These are phyloP conservation scores for Annulohypoxylon nitens DNA, from an alignment of 495 filamentous ascomycete genomes.

Conservation along the genomic window DNA sequence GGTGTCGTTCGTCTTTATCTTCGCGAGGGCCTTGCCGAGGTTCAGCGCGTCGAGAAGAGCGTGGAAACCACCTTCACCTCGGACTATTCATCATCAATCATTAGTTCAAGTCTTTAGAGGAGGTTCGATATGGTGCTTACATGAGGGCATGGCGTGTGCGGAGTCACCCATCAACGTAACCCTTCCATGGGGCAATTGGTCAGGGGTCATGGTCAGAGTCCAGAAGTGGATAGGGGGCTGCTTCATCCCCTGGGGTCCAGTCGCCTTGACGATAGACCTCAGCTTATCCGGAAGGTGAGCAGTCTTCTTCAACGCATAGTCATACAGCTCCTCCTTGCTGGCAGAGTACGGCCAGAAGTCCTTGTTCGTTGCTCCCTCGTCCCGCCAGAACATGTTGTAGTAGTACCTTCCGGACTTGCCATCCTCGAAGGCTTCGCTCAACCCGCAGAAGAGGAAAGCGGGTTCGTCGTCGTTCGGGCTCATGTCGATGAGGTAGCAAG, in stretches of 20 bases:
- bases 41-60: constrained; percentile 45
- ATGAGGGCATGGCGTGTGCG: constrained; percentile 70
- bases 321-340: constrained; percentile 41
- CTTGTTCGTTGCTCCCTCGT: constrained; percentile 38
- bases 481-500: constrained; percentile 37
- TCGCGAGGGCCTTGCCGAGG: constrained; percentile 28
- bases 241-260: constrained; percentile 38
- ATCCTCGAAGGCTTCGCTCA: constrained; percentile 41
- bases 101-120: not conserved
- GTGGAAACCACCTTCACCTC: constrained; percentile 44
- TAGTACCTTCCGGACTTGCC: constrained; percentile 45
- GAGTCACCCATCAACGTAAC: constrained; percentile 64
- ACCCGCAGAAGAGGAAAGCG: constrained; percentile 41
- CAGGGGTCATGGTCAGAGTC: constrained; percentile 38
- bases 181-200: constrained; percentile 52
- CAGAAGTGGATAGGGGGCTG: constrained; percentile 32
- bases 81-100: constrained; percentile 25
- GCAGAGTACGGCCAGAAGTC: constrained; percentile 44
- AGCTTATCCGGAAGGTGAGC: constrained; percentile 38
- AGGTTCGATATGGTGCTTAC: constrained; percentile 48
- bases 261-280: constrained; percentile 43
- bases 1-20: constrained; percentile 23
- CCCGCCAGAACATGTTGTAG: constrained; percentile 45
- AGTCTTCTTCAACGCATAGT: constrained; percentile 42
- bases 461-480: constrained; percentile 37